Percentiles rank a stretch among this genome's conserved stretches.
These are phyloP conservation scores for Stipa capillata DNA, from an alignment of 176 grass and related monocot genomes.

Conservation along the genomic window DNA sequence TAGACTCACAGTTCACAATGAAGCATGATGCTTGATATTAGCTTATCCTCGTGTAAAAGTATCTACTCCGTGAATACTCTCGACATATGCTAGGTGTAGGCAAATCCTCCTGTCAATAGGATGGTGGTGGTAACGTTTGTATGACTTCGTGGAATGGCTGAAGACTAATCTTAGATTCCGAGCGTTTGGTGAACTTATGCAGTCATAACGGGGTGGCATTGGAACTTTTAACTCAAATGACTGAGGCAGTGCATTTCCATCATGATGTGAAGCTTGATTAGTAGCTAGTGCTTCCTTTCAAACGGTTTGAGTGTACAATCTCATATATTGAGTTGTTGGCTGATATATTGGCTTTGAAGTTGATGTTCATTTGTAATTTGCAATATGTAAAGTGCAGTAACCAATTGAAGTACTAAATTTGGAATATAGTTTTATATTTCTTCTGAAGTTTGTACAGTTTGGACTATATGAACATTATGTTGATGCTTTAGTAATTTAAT, in stretches of 20 bases:
- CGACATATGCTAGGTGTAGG: neutral
- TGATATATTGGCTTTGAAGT: neutral
- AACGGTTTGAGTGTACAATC: neutral
- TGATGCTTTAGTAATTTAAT: neutral
- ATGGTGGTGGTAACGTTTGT: neutral
- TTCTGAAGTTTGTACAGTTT: neutral
- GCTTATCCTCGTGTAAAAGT: neutral
- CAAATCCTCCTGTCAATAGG: neutral
- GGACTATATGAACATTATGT: neutral
- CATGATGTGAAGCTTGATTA: neutral
- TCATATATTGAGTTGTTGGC: neutral
- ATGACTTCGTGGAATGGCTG: too few species aligned
- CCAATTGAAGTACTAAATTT: neutral
- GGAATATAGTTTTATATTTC: neutral
- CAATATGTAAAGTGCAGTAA: neutral
- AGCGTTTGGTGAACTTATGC: neutral
- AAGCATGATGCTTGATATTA: neutral
- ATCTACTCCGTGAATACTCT: neutral
- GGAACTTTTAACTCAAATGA: neutral
- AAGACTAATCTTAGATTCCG: neutral
- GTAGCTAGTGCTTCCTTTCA: neutral
- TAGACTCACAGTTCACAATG: neutral
- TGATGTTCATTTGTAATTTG: neutral
- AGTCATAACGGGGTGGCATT: neutral
- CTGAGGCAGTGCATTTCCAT: neutral